phyloP scores from a whole-genome alignment of 108 stramenopile species.

The Cyclotella choctawhatcheeana region DNA sequence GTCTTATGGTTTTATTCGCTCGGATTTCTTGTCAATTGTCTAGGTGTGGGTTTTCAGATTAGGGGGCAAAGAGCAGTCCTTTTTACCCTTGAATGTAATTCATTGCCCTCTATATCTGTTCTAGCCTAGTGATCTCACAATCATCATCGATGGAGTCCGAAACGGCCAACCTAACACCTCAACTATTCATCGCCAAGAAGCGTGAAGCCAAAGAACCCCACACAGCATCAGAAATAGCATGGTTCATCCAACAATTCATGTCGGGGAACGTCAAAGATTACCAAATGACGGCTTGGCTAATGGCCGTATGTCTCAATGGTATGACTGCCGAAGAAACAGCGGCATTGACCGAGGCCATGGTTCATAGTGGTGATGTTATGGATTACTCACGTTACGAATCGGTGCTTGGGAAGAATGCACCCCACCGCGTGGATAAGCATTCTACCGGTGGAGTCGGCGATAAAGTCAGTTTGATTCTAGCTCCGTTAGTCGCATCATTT shows the following conservation, averaged over 20 bases:
- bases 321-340: conserved; percentile 78
- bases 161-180: conserved; percentile 21
- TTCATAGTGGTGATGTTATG: conserved; percentile 65
- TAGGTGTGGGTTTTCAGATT: too few species aligned
- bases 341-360: conserved; percentile 69
- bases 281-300: conserved; percentile 90
- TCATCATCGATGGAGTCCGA: too few species aligned
- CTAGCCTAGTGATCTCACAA: too few species aligned
- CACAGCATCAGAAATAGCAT: conserved; percentile 59
- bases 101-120: too few species aligned
- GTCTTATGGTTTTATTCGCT: too few species aligned
- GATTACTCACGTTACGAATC: conserved; percentile 49
- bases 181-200: conserved; percentile 37
- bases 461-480: conserved; percentile 77
- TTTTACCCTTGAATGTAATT: too few species aligned
- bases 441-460: conserved; percentile 88
- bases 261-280: conserved; percentile 73
- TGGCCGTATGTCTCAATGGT: conserved; percentile 82
- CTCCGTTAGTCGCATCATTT: conserved; percentile 75
- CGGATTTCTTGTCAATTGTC: too few species aligned
- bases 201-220: conserved; percentile 53
- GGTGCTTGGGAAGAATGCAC: background rate
- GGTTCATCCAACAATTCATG: conserved; percentile 55
- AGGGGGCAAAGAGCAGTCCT: too few species aligned
- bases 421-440: conserved; percentile 77